These are phyloP conservation scores for Trichocladium uniseriatum DNA, from an alignment of 495 filamentous ascomycete species.

Conservation along the genomic window DNA sequence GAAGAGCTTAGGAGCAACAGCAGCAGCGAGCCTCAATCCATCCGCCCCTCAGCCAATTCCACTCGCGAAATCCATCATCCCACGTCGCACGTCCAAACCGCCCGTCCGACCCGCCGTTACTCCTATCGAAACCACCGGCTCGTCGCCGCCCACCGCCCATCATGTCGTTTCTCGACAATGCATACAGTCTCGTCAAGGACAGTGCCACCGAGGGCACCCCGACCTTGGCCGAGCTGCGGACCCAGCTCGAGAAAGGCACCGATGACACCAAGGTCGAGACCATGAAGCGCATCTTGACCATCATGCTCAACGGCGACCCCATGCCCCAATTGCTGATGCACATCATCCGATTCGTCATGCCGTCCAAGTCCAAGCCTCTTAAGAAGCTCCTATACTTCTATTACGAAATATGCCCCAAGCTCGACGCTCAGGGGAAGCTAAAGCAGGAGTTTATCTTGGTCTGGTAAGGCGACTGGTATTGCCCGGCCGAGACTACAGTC, in stretches of 20 bases:
- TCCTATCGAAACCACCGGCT: slow-evolving; percentile 3
- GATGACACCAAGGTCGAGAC: slow-evolving; percentile 97
- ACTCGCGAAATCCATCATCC: not conserved
- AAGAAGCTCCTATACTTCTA: slow-evolving; percentile 99
- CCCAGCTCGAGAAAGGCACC: slow-evolving; percentile 91
- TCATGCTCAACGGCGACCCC: slow-evolving; percentile 97
- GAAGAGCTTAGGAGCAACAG: slow-evolving; percentile 5
- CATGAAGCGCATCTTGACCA: slow-evolving; percentile 92
- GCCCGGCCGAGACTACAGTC: not conserved
- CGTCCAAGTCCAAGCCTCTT: slow-evolving; percentile 86
- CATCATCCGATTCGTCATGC: slow-evolving; percentile 99
- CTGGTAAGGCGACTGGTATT: slow-evolving; percentile 54
- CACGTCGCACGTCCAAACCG: not conserved
- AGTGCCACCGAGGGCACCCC: slow-evolving; percentile 81
- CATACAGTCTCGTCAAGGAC: slow-evolving; percentile 95
- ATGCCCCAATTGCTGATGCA: slow-evolving; percentile 96
- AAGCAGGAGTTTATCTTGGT: slow-evolving; percentile 99
- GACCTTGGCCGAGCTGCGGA: slow-evolving; percentile 78
- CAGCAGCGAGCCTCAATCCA: slow-evolving; percentile 2
- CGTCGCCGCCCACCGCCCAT: slow-evolving; percentile 32
- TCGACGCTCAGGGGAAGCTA: slow-evolving; percentile 79
- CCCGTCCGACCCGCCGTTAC: not conserved
- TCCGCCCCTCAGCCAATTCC: slow-evolving; percentile 10
- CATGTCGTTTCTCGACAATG: slow-evolving; percentile 92
- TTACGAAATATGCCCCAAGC: slow-evolving; percentile 97